A percentile compares a stretch with the other conserved stretches of the same genome.
These are phyloP conservation scores for Aspergillus incahuasiensis DNA, from an alignment of 495 filamentous ascomycete species.

Conservation along the genomic window DNA sequence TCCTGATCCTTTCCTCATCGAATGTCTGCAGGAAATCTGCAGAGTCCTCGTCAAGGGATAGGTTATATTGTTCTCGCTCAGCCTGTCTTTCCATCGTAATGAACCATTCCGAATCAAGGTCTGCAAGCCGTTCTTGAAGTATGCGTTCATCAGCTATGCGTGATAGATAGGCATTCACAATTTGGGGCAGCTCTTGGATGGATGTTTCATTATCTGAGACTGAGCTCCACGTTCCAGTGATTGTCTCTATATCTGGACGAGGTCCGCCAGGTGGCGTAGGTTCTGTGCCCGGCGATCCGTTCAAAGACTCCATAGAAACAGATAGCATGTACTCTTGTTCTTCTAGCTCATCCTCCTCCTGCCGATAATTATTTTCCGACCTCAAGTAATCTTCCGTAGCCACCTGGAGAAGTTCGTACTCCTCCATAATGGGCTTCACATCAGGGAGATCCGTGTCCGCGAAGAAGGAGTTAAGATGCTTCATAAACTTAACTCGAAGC, in stretches of 20 bases:
- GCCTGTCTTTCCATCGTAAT: conserved; percentile 18
- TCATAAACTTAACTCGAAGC: conserved; percentile 5
- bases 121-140: conserved; percentile 23
- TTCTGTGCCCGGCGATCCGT: neutral
- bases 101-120: conserved; percentile 23
- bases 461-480: conserved; percentile 16
- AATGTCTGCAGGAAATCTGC: conserved; percentile 23
- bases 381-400: conserved; percentile 17
- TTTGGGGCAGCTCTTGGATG: conserved; percentile 3
- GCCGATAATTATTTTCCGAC: conserved; percentile 24
- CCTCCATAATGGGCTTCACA: conserved; percentile 4
- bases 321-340: conserved; percentile 22
- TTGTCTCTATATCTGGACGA: neutral
- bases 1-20: conserved; percentile 14
- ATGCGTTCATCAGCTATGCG: conserved; percentile 27
- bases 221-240: neutral
- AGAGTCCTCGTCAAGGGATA: conserved; percentile 22
- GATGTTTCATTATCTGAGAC: neutral
- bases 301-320: conserved; percentile 18
- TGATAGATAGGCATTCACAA: conserved; percentile 21
- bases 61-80: conserved; percentile 6
- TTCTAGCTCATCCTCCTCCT: conserved; percentile 25
- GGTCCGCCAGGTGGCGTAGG: neutral
- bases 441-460: neutral
- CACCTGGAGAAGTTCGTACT: conserved; percentile 16